Evolutionary conservation across 2,329 filamentous ascomycete genomes (phyloP), one percentile per base, ranked within the genome.

Genomic region (Dactylonectria macrodidyma): DNA sequence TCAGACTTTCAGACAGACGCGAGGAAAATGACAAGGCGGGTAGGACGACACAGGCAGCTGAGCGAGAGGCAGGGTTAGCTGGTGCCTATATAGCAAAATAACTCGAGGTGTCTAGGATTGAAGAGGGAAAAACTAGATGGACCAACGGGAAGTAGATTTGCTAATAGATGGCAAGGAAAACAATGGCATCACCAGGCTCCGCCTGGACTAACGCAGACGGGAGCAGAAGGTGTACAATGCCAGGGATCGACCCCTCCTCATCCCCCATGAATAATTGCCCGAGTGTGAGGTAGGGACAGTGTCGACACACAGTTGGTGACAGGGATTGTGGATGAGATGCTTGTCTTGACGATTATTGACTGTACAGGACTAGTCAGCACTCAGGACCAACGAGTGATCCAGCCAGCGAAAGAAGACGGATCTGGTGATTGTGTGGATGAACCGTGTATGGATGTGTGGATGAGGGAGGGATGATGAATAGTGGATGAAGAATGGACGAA

Each of bases 151-250:
- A 56, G 65, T 75, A 69, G 41, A 70, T 66, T 70, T 70, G 60
- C 41, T 62, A 54, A 60, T 38, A 46, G 55, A 44, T n/a, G 41
- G 38, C 41, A n/a, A 26, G 51, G 71, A 71, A 50, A 62, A 69
- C 66, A 69, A 73, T 73, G 69, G 72, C 69, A 76, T 76, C 75
- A 75, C 71, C 51, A 68, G 68, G 71, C 67, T 69, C 75, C 71
- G 69, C 71, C 22, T 30, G 48, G 48, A 50, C 74, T 76, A 76
- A 75, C 71, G 55, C 60, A 69, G 69, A n/a, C 51, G 22, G 51
- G 33, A 22, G 51, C n/a, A 54, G 14, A 54, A 5, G 48, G 5
- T 54, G 64, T 30, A 30, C 68, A 71, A 59, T 63, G 60, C 46
- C 68, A 73, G 67, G 69, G 69, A 72, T 75, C 69, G 66, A 67